Percentiles rank a stretch among this genome's conserved stretches.
Evolutionary conservation across 2,329 filamentous ascomycete genomes (phyloP).

Genomic region (Parafenestella ontariensis): DNA sequence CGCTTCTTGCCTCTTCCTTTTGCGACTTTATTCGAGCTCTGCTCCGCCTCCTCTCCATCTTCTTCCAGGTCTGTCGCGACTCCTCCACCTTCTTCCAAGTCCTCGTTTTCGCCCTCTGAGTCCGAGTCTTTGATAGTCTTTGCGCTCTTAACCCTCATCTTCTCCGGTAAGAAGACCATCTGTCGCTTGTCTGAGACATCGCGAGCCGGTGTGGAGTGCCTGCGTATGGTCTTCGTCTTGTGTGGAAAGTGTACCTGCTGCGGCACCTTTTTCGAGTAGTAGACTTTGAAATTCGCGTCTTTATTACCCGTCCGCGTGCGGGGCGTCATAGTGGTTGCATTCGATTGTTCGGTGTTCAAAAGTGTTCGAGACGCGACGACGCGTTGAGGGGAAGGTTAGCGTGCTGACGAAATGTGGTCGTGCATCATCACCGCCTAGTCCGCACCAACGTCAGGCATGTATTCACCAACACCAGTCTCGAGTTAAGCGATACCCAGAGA

Average conservation of each 20-base stretch:
- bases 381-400: slow-evolving; percentile 31
- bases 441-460: too few relatives aligned
- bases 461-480: too few relatives aligned
- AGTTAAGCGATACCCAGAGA: too few relatives aligned
- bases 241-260: slow-evolving; percentile 40
- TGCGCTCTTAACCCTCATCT: slow-evolving; percentile 23
- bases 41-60: not conserved
- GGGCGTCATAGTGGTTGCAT: slow-evolving; percentile 33
- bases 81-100: slow-evolving; percentile 10
- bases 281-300: slow-evolving; percentile 34
- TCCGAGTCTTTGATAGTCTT: slow-evolving; percentile 20
- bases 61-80: not conserved
- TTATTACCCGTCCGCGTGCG: slow-evolving; percentile 36
- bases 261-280: slow-evolving; percentile 41
- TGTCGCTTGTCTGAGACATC: slow-evolving; percentile 34
- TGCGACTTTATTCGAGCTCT: not conserved
- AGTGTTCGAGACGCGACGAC: slow-evolving; percentile 25
- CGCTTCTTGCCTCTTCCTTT: slow-evolving; percentile 25
- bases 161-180: slow-evolving; percentile 39
- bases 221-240: slow-evolving; percentile 35
- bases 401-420: slow-evolving; percentile 3
- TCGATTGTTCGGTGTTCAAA: not conserved
- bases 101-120: slow-evolving; percentile 12
- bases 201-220: slow-evolving; percentile 14
- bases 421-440: slow-evolving; percentile 9